Percentiles rank a stretch among this genome's conserved stretches.
Evolutionary conservation across 352 stramenopile genomes (phyloP).

Genomic region (Pythium sp.): DNA sequence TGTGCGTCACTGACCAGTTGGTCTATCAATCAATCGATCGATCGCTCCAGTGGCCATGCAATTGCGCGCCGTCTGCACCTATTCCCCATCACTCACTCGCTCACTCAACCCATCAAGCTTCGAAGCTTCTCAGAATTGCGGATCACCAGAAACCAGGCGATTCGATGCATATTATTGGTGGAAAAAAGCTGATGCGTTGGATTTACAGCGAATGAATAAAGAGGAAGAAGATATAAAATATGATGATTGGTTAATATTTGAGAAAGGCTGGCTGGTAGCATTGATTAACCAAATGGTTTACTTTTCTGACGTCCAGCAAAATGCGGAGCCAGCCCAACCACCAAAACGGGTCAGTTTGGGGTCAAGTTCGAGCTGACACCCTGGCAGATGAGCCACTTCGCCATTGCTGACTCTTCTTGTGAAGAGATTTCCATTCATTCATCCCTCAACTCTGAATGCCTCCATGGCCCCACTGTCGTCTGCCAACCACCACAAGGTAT

Average conservation of each 20-base stretch:
- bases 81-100: neutral
- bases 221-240: neutral
- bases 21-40: neutral
- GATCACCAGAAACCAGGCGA: constrained; percentile 5
- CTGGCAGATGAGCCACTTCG: neutral
- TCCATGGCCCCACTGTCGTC: neutral
- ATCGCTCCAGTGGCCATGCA: neutral
- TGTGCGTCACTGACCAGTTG: constrained; percentile 2
- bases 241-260: neutral
- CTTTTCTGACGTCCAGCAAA: neutral
- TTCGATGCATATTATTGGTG: neutral
- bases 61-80: constrained; percentile 1
- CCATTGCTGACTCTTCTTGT: neutral
- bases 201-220: neutral
- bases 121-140: neutral
- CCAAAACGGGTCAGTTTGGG: neutral
- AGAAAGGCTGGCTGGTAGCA: neutral
- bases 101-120: neutral
- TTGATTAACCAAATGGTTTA: neutral
- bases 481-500: neutral
- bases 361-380: neutral
- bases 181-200: neutral
- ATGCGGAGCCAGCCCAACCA: neutral
- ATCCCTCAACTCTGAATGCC: neutral
- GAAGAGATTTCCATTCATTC: neutral